Base-by-base conservation (phyloP, 176 grass and related monocot genomes). In the Zoysia pacifica region DNA sequence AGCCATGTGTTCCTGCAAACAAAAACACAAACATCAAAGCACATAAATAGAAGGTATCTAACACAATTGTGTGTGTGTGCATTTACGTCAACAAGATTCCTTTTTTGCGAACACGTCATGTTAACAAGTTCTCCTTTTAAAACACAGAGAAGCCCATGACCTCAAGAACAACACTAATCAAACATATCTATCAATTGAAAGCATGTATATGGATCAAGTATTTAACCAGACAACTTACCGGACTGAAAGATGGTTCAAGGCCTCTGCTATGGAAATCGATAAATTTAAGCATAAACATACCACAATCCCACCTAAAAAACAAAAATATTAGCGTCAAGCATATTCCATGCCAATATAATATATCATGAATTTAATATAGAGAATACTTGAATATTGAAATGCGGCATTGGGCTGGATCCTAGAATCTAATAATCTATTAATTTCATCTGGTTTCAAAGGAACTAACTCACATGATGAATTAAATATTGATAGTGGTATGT, bases 281-380 rank as follows among this genome's bases (percentile, higher is more conserved):
- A 73, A 89, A 91, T 75, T 97, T 97, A 47, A 97, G 88, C 93
- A 93, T 97, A 82, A 93, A 97, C 90, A 97, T 97, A 55, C 93
- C 89, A 77, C 93, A 94, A 74, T 94, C 93, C 86, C 81, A 94
- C 78, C 93, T 94, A 62, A 82, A 76, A 84, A 60, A 59, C 65
- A n/a, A 76, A 28, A 83, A 83, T 46, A 10, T 58, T 48, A 42
- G 2, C 4, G 65, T 84, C 71, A 88, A 75, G 62, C 19, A 69
- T 69, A 69, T 69, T 74, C 11, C 19, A 76, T 48, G 28, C n/a
- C 5, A 37, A 54, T 75, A n/a, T n/a, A 69, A 46, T n/a, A 59
- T 16, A 58, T 49, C 43, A 73, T 4, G 46, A 54, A 78, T 78
- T 68, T 44, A 35, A 19, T 11, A 70, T 73, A 65, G 16, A 82